Evolutionary conservation across 2,329 filamentous ascomycete species (phyloP).

Genomic region (Ophiocordyceps polyrhachis-furcata): DNA sequence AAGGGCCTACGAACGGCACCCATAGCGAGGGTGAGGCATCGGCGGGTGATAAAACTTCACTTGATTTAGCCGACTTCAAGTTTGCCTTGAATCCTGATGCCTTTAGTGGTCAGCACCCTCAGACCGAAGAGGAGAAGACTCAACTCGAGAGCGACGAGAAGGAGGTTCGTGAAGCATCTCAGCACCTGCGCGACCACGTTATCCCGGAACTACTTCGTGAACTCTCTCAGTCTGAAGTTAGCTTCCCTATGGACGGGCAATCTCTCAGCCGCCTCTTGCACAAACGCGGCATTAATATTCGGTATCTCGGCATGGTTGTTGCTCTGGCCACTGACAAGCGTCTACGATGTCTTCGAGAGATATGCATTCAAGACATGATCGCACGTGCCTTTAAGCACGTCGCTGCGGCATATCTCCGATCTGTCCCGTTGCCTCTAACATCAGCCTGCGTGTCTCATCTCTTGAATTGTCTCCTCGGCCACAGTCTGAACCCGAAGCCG

Average conservation of each 20-base stretch:
- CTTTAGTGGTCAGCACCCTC: conserved; percentile 79
- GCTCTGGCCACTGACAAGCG: conserved; percentile 50
- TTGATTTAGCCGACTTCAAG: conserved; percentile 74
- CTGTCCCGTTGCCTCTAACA: conserved; percentile 63
- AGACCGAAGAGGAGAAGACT: conserved; percentile 77
- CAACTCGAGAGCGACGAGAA: conserved; percentile 70
- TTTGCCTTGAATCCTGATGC: conserved; percentile 89
- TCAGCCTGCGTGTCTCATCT: conserved; percentile 67
- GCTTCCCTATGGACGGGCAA: conserved; percentile 96
- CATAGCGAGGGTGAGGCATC: conserved; percentile 17
- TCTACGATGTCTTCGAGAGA: conserved; percentile 55
- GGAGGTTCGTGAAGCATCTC: conserved; percentile 69
- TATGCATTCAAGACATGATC: conserved; percentile 83
- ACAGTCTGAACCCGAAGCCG: conserved; percentile 57
- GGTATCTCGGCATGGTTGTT: conserved; percentile 81
- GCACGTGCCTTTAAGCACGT: conserved; percentile 92
- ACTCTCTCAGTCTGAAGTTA: conserved; percentile 78
- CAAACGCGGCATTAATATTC: conserved; percentile 91
- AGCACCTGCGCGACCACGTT: conserved; percentile 55
- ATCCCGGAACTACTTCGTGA: conserved; percentile 78
- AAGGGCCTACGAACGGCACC: conserved; percentile 15
- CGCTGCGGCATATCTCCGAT: conserved; percentile 58
- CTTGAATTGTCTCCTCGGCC: conserved; percentile 81
- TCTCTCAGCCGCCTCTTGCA: conserved; percentile 78
- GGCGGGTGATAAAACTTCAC: conserved; percentile 32